Evolutionary conservation across 169 alveolate genomes (phyloP).

Genomic region (Neospora caninum): DNA sequence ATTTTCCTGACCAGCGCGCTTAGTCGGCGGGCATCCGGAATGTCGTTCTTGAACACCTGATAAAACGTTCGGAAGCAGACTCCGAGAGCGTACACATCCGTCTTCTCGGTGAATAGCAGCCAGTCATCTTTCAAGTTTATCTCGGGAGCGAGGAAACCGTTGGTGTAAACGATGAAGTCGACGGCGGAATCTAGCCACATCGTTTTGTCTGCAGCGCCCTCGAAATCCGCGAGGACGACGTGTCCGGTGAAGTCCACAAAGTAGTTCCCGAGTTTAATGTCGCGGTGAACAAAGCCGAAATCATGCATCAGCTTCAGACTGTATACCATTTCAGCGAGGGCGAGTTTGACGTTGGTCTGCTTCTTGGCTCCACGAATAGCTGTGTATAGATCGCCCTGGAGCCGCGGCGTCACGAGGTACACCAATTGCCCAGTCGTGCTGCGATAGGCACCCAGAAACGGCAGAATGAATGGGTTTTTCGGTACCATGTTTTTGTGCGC

Average conservation of each 20-base stretch:
- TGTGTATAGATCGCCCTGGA: conserved; percentile 36
- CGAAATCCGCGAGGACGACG: conserved; percentile 59
- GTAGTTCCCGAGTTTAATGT: conserved; percentile 52
- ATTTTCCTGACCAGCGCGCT: conserved; percentile 40
- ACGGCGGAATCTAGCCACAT: conserved; percentile 32
- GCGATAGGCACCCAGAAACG: conserved; percentile 54
- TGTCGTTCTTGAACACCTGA: neutral
- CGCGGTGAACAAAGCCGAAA: conserved; percentile 58
- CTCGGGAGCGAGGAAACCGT: conserved; percentile 57
- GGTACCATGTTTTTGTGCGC: conserved; percentile 32
- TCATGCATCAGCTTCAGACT: conserved; percentile 51
- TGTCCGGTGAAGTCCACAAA: conserved; percentile 57
- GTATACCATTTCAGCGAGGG: conserved; percentile 60
- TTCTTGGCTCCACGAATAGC: neutral
- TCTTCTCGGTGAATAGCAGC: conserved; percentile 27
- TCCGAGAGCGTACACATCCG: conserved; percentile 61
- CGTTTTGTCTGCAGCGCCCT: conserved; percentile 46
- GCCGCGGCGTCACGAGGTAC: conserved; percentile 47
- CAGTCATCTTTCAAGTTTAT: conserved; percentile 37
- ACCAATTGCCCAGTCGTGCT: conserved; percentile 7
- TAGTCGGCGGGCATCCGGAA: conserved; percentile 22
- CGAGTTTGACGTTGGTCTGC: conserved; percentile 34
- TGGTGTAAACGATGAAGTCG: conserved; percentile 37
- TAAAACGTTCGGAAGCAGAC: conserved; percentile 44
- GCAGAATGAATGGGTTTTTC: conserved; percentile 44